Evolutionary conservation across 2,329 filamentous ascomycete genomes (phyloP), one percentile per base, ranked within the genome.

Genomic region (Trichophyton verrucosum): DNA sequence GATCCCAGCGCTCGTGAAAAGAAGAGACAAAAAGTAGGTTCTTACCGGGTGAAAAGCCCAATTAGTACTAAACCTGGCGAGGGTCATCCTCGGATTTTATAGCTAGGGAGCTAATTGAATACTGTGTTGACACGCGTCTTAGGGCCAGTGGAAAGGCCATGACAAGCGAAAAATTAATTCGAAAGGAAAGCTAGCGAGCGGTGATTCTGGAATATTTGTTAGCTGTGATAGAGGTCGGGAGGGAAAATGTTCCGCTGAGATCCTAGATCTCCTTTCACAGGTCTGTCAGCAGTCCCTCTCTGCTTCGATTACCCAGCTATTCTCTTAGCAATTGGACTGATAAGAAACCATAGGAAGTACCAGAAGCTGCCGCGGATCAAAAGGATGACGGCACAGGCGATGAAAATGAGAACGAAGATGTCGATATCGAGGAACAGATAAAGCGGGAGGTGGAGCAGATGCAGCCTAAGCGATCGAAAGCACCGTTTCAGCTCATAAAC

Each of bases 221-320:
- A 85, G 83, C 2, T 85, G 83, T 68, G 79, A 82, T 62, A 82
- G 81, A 72, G 82, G 82, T 63, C 80, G 78, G 67, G 83, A 86
- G 72, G 75, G 74, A 46, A 84, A 83, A 72, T 83, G 81, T 61
- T 77, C 82, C 22, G 74, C 74, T 51, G 84, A 86, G 65, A 73
- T 82, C 58, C 71, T 78, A 47, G 82, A 85, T 69, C 67, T 85
- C 9, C 81, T 86, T 67, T 74, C 78, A 44, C 77, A 83, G 70
- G 81, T 82, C 62, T 2, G 59, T 38, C 5, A 51, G 58, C 59
- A 1, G 2, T 13, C 61, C 57, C 60, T 47, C 40, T 59, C 22
- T 55, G 17, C 9, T 13, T 20, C 9, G 8, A 47, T 47, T 20
- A 22, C n/a, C 38, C n/a, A 44, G 4, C n/a, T n/a, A n/a, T n/a